phyloP scores from a whole-genome alignment of 2,329 filamentous ascomycete genomes.

The Diaporthe ampelina region DNA sequence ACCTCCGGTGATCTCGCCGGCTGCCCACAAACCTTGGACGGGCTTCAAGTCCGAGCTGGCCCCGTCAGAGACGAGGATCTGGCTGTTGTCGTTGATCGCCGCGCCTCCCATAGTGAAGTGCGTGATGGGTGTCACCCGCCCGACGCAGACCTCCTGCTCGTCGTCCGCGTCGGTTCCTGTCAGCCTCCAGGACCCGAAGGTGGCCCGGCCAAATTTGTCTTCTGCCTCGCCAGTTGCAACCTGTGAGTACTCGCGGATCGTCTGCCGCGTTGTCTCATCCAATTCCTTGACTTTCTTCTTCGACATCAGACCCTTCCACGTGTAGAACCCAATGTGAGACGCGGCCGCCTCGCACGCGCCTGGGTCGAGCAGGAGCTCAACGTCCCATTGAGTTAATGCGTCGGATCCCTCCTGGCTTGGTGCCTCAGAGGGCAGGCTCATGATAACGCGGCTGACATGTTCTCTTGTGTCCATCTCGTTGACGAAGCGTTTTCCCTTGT shows the following conservation, averaged over 20 bases:
- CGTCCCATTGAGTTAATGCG: constrained; percentile 67
- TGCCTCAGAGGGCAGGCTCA: constrained; percentile 47
- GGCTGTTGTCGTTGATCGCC: constrained; percentile 65
- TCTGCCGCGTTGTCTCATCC: constrained; percentile 52
- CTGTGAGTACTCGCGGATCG: constrained; percentile 64
- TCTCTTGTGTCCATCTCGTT: constrained; percentile 74
- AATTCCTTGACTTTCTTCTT: constrained; percentile 69
- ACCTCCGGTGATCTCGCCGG: constrained; percentile 75
- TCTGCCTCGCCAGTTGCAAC: constrained; percentile 55
- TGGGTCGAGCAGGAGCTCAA: constrained; percentile 71
- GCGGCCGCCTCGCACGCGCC: constrained; percentile 65
- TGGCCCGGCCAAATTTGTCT: constrained; percentile 62
- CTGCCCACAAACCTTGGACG: constrained; percentile 71
- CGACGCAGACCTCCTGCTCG: constrained; percentile 69
- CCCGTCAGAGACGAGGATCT: constrained; percentile 60
- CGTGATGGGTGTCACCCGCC: constrained; percentile 72
- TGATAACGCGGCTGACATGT: constrained; percentile 67
- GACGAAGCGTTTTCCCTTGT: constrained; percentile 67
- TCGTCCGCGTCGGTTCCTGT: constrained; percentile 57
- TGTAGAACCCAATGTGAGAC: constrained; percentile 73
- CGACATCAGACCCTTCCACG: constrained; percentile 72
- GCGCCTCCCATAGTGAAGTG: constrained; percentile 79
- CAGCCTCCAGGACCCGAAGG: constrained; percentile 70
- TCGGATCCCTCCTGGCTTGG: constrained; percentile 38
- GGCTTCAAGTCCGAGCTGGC: constrained; percentile 53